Evolutionary conservation across 202 grass and related monocot genomes (phyloP).

Genomic region (Setaria italica): DNA sequence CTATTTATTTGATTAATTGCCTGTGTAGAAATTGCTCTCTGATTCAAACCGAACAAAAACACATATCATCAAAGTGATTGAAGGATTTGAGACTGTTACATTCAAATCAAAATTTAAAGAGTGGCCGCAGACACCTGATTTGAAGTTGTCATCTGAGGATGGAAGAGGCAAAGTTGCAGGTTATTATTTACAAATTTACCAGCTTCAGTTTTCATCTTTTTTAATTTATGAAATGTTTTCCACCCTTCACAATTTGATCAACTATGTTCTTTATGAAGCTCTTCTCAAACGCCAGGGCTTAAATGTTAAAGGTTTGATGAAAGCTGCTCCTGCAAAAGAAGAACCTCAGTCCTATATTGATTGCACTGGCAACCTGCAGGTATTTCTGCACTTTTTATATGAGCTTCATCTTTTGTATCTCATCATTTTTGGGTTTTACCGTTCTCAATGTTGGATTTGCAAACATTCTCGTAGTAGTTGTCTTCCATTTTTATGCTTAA

Average conservation of each 20-base stretch:
- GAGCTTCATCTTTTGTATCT: background rate
- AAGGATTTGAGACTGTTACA: slow-evolving; percentile 79
- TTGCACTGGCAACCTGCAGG: slow-evolving; percentile 85
- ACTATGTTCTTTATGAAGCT: slow-evolving; percentile 52
- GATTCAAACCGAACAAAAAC: slow-evolving; percentile 67
- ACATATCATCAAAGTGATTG: slow-evolving; percentile 76
- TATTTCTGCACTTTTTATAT: slow-evolving; percentile 40
- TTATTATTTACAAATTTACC: slow-evolving; percentile 43
- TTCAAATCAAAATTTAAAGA: slow-evolving; percentile 90
- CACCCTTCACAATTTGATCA: slow-evolving; percentile 30
- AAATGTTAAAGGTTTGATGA: slow-evolving; percentile 88
- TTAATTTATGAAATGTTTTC: slow-evolving; percentile 15
- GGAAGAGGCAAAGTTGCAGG: slow-evolving; percentile 93
- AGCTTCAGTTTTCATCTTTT: background rate
- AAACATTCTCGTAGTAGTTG: slow-evolving; percentile 7
- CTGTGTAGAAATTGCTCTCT: slow-evolving; percentile 60
- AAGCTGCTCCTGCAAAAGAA: slow-evolving; percentile 66
- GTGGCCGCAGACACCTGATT: slow-evolving; percentile 72
- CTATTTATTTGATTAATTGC: slow-evolving; percentile 35
- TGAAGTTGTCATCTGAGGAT: slow-evolving; percentile 78
- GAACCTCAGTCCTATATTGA: slow-evolving; percentile 80
- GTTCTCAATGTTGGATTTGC: slow-evolving; percentile 7
- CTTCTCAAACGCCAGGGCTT: slow-evolving; percentile 91
- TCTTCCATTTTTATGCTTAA: slow-evolving; percentile 9
- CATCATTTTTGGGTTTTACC: background rate